phyloP scores from a whole-genome alignment of 2,329 filamentous ascomycete species.

The Eutypella sp. region DNA sequence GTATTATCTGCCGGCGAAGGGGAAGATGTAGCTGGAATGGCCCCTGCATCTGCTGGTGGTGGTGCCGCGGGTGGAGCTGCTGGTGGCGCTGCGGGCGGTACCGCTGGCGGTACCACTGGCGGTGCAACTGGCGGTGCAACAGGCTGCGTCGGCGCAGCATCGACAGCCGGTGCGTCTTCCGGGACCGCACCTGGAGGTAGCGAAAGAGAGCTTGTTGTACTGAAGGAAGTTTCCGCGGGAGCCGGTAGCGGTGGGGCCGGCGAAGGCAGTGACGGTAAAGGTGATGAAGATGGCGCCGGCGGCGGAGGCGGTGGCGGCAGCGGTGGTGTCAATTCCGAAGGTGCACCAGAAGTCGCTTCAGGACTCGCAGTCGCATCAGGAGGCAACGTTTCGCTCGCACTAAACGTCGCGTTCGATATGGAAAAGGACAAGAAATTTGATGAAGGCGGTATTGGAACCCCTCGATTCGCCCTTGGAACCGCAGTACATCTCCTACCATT shows the following conservation, averaged over 20 bases:
- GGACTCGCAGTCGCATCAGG: slow-evolving; percentile 6
- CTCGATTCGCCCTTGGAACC: slow-evolving; percentile 34
- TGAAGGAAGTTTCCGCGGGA: slow-evolving; percentile 22
- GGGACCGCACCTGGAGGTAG: slow-evolving; percentile 16
- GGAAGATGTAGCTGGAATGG: background rate
- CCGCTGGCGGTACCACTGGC: too few species aligned
- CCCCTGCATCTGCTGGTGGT: slow-evolving; percentile 6
- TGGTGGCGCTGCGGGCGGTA: too few species aligned
- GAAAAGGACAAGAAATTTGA: slow-evolving; percentile 12
- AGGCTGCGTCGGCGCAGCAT: slow-evolving; percentile 8
- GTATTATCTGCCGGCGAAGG: background rate
- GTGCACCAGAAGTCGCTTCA: slow-evolving; percentile 4
- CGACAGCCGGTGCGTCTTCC: slow-evolving; percentile 12
- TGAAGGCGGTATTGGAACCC: slow-evolving; percentile 10
- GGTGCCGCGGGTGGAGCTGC: too few species aligned
- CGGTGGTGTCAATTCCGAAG: too few species aligned
- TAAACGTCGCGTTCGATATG: slow-evolving; percentile 1
- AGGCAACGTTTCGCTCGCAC: slow-evolving; percentile 6
- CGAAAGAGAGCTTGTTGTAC: slow-evolving; percentile 32
- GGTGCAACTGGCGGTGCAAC: too few species aligned
- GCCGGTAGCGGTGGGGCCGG: slow-evolving; percentile 9
- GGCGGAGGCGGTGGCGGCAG: too few species aligned
- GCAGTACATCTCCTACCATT: slow-evolving; percentile 50
- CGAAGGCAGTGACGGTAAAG: too few species aligned
- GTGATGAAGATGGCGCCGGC: too few species aligned